Conservation (phyloP, 768 basidiomycete species). For the Amanita fuliginea region DNA sequence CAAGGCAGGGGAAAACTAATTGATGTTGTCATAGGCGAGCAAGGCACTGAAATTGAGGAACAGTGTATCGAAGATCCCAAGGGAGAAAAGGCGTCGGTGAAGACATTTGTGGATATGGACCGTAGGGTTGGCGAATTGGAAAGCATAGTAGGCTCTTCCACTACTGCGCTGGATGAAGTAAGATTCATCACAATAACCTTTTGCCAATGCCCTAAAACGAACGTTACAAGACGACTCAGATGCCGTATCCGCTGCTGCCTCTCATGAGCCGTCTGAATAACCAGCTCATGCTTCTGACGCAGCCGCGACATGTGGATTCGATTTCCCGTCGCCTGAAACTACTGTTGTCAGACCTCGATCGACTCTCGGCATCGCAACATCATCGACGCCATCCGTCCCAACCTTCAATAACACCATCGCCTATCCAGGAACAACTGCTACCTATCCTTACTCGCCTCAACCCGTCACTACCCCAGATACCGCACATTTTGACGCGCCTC, state of each 20-base stretch:
- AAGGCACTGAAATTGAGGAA: slow-evolving; percentile 8
- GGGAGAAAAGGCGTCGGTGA: slow-evolving; percentile 26
- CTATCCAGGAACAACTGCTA: slow-evolving; percentile 47
- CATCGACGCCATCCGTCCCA: slow-evolving; percentile 36
- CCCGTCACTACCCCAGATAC: slow-evolving; percentile 70
- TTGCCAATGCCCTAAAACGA: background rate
- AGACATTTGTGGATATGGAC: slow-evolving; percentile 65
- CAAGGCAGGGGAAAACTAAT: slow-evolving; percentile 60
- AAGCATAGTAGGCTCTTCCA: slow-evolving; percentile 72
- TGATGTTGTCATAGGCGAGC: slow-evolving; percentile 38
- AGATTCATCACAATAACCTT: slow-evolving; percentile 9
- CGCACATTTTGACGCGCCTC: slow-evolving; percentile 83
- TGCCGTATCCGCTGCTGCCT: slow-evolving; percentile 75
- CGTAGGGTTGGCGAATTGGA: slow-evolving; percentile 78
- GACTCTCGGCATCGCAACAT: slow-evolving; percentile 47
- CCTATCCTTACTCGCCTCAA: slow-evolving; percentile 62
- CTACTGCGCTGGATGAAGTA: slow-evolving; percentile 75
- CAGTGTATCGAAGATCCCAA: slow-evolving; percentile 10
- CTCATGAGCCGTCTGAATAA: slow-evolving; percentile 73
- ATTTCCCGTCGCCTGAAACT: slow-evolving; percentile 91
- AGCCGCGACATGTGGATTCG: slow-evolving; percentile 93
- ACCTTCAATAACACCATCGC: slow-evolving; percentile 17
- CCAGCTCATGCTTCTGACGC: slow-evolving; percentile 81
- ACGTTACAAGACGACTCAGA: slow-evolving; percentile 45
- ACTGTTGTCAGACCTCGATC: slow-evolving; percentile 85